Conservation (phyloP, 345 rosid genomes). For the Syzygium oleosum region DNA sequence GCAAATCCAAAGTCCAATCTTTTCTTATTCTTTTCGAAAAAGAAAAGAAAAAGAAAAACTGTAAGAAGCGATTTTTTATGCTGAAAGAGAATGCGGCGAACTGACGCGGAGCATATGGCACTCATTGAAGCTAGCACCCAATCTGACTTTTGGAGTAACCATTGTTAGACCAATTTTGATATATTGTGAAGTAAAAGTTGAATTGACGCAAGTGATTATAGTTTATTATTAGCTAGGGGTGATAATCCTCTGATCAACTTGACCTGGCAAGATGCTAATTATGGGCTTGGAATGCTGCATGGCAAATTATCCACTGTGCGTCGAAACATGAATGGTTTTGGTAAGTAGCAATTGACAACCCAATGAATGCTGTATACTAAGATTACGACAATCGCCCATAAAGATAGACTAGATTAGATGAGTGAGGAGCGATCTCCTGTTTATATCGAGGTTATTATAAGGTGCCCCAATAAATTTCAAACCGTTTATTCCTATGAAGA, state of each 20-base stretch:
- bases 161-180: not conserved
- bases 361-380: not conserved
- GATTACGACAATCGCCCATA: not conserved
- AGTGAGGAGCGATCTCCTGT: not conserved
- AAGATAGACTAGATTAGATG: not conserved
- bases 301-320: not conserved
- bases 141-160: not conserved
- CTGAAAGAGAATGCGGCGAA: slow-evolving; percentile 41
- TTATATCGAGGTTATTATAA: not conserved
- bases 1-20: not conserved
- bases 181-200: not conserved
- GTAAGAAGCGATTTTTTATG: slow-evolving; percentile 8
- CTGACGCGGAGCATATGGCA: slow-evolving; percentile 34
- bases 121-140: not conserved
- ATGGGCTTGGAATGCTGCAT: not conserved
- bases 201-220: not conserved
- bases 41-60: slow-evolving; percentile 12
- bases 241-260: not conserved
- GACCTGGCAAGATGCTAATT: not conserved
- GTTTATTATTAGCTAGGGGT: not conserved
- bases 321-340: not conserved
- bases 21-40: not conserved
- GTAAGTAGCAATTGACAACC: not conserved
- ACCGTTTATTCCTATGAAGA: not conserved
- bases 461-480: not conserved